Evolutionary conservation across 1,284 basidiomycete species (phyloP), one percentile per base, ranked within the genome.

Genomic region (Caloboletus inedulis): DNA sequence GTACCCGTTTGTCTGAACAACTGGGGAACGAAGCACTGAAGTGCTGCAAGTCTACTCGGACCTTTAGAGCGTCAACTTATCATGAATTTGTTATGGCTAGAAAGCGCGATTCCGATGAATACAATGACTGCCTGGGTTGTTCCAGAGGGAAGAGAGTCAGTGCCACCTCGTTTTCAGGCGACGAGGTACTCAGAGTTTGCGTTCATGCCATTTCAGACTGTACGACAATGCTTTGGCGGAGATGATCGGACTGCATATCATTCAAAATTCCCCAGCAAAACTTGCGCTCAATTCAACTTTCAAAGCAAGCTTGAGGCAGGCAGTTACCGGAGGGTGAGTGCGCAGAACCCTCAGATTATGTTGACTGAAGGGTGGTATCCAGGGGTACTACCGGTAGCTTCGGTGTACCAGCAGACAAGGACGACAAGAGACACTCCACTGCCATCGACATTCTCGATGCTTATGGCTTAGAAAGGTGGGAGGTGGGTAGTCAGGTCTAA

Each of bases 391-490:
- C 87, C 49, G 82, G 86, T 27, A 94, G 93, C 45, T 99, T 99
- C 68, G 96, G 97, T 12, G 84, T 92, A 25, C 88, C 93, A 19
- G 87, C 84, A 27, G 79, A 84, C 52, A 77, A 74, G 43, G 82
- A 82, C 47, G 82, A 81, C 45, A 85, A 83, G 56, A 74, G 77
- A 40, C 71, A 73, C 16, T 68, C 77, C 18, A 78, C 78, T 53
- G 77, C 76, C 34, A 71, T 87, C 1, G 87, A 88, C 35, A 79
- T 78, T 18, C 75, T 98, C 27, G 92, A 98, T 67, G 76, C 80
- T 19, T 94, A 93, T 65, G 94, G 96, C 2, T 78, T 95, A 35
- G 87, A 92, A 59, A 84, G 91, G 53, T 99, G 97, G 95, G 97
- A 99, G 81, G 92, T 90, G 61, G 58, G 79, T 68, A 37, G 43